These are phyloP conservation scores for Neotropicomus parvogracilis DNA, from an alignment of 1,284 basidiomycete species.

Conservation along the genomic window DNA sequence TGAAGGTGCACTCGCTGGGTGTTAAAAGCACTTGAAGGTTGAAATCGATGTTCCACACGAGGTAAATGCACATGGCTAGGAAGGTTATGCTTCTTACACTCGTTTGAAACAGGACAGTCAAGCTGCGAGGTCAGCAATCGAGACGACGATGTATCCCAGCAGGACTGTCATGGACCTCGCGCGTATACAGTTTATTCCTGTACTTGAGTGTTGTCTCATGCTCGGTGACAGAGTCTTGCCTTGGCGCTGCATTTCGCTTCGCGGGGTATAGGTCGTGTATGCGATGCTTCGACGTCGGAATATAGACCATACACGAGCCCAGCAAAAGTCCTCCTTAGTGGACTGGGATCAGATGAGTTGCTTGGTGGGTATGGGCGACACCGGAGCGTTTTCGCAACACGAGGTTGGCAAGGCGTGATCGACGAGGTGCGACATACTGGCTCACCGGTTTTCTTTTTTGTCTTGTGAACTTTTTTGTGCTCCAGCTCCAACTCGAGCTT, in stretches of 20 bases:
- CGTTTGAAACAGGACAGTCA: conserved; percentile 56
- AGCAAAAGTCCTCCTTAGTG: conserved; percentile 85
- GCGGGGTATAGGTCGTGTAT: conserved; percentile 63
- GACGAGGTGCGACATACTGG: conserved; percentile 58
- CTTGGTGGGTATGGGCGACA: conserved; percentile 94
- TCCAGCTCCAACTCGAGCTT: conserved; percentile 89
- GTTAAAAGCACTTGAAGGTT: conserved; percentile 44
- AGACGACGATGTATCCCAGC: conserved; percentile 78
- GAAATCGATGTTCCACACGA: conserved; percentile 83
- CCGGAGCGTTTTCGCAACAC: conserved; percentile 66
- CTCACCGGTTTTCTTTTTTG: background rate
- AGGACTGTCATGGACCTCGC: conserved; percentile 92
- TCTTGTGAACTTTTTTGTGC: background rate
- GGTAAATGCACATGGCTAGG: conserved; percentile 41
- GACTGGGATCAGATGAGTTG: conserved; percentile 93
- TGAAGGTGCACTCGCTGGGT: background rate
- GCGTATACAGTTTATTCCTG: conserved; percentile 23
- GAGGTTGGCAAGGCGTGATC: conserved; percentile 72
- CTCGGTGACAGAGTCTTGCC: conserved; percentile 68
- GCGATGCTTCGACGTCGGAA: conserved; percentile 28
- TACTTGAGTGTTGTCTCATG: conserved; percentile 7
- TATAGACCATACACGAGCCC: conserved; percentile 60
- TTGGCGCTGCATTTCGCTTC: conserved; percentile 93
- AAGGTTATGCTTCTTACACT: conserved; percentile 2
- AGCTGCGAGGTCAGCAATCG: conserved; percentile 51